These are phyloP conservation scores for Uronychia setigera DNA, from an alignment of 73 alveolate species.

Conservation along the genomic window DNA sequence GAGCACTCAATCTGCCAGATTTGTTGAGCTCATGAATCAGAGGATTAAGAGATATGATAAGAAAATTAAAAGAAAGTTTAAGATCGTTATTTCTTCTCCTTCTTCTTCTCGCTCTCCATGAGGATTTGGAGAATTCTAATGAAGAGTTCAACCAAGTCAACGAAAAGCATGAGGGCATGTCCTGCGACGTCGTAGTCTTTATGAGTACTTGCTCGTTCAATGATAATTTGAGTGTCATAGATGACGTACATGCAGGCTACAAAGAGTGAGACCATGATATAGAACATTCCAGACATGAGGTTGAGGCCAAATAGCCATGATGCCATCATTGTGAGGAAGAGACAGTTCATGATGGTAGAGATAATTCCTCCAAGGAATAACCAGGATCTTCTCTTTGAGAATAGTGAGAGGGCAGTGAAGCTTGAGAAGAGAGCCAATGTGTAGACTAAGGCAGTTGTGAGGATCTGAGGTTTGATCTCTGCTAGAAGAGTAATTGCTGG, in stretches of 20 bases:
- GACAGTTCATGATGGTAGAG: constrained; percentile 3
- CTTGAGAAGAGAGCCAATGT: constrained; percentile 62
- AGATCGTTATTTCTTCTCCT: constrained; percentile 6
- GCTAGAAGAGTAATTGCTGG: constrained; percentile 8
- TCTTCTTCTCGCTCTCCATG: constrained; percentile 37
- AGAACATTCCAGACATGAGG: constrained; percentile 13
- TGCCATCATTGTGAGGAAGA: constrained; percentile 11
- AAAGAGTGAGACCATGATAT: constrained; percentile 35
- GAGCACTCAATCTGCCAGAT: too few relatives aligned
- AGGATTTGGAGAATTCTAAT: constrained; percentile 57
- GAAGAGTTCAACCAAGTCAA: constrained; percentile 67
- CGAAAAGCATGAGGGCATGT: constrained; percentile 59
- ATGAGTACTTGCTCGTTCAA: constrained; percentile 38
- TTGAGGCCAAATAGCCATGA: constrained; percentile 36
- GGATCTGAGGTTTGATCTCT: constrained; percentile 44
- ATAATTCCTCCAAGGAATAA: constrained; percentile 67
- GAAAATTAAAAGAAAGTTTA: too few relatives aligned
- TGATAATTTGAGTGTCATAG: constrained; percentile 71
- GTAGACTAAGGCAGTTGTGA: constrained; percentile 55
- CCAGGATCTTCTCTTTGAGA: constrained; percentile 59
- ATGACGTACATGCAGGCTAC: constrained; percentile 64
- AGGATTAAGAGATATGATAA: too few relatives aligned
- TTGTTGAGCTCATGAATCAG: too few relatives aligned
- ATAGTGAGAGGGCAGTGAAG: constrained; percentile 57
- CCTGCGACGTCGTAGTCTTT: constrained; percentile 55